Base-by-base conservation (phyloP, 768 basidiomycete species). In the Boletellus ananiceps region DNA sequence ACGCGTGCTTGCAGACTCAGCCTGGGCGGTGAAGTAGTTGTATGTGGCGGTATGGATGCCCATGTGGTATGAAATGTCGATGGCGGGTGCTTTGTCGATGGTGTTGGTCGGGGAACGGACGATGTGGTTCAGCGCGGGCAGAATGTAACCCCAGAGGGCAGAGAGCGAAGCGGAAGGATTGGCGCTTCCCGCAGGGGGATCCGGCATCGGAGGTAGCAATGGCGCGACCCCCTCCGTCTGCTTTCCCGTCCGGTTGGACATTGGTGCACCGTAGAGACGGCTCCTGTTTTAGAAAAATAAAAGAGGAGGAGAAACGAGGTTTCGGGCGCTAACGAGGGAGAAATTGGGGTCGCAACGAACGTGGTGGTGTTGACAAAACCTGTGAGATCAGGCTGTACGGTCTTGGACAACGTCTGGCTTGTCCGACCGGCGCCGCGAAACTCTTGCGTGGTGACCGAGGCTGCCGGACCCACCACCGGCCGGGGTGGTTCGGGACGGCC, bases 41-140 rank as follows among this genome's bases (percentile, higher is more conserved):
- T 89, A 88, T 48, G 82, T 81, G n/a, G 86, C 84, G 16, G 86
- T 86, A 66, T 88, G 85, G 35, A 88, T 83, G 50, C 85, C 84
- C 63, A 84, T 80, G 60, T 88, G 86, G 56, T 86, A 84, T 23
- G 70, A 76, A 48, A 84, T 75, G 55, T 87, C 86, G 57, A 88
- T 81, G 12, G 83, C 71, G 32, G 87, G 86, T 6, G 84, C 80
- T 62, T 84, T 86, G 54, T 71, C 67, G 44, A 71, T 56, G 54
- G 75, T 72, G 61, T 83, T 82, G 27, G 79, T 77, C 25, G 84
- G 77, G n/a, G 79, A 79, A 55, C 83, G 83, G 50, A 88, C 71
- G 62, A 88, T 87, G 63, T 88, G 85, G 61, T 88, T 82, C 34
- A 88, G 70, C 21, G 86, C 86, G 29, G 88, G 87, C 44, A 81